A percentile compares a stretch with the other conserved stretches of the same genome.
Conservation (phyloP, 805 yeast species). For the Yarrowia osloensis region DNA sequence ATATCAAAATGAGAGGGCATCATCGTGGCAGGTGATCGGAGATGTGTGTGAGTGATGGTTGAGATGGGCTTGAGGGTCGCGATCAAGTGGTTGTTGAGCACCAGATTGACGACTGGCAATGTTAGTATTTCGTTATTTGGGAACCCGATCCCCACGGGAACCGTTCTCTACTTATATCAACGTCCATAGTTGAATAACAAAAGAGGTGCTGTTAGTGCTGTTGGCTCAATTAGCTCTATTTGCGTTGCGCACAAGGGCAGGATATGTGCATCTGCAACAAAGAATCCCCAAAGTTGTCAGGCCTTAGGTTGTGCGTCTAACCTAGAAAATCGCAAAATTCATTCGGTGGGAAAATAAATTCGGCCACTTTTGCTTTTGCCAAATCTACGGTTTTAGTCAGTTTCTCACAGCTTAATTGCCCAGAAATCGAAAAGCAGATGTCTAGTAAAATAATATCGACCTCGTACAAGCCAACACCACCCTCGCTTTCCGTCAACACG, state of each 20-base stretch:
- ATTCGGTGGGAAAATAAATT: neutral
- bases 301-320: conserved; percentile 13
- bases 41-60: neutral
- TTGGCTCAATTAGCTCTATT: conserved; percentile 18
- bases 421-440: neutral
- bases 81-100: neutral
- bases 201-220: conserved; percentile 21
- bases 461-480: neutral
- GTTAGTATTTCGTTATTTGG: neutral
- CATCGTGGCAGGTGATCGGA: conserved; percentile 11
- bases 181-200: neutral
- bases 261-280: conserved; percentile 15
- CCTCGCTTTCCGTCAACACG: neutral
- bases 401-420: neutral
- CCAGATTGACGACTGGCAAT: neutral
- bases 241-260: conserved; percentile 28
- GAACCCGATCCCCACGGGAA: neutral
- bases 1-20: conserved; percentile 30
- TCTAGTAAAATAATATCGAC: neutral
- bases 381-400: conserved; percentile 2
- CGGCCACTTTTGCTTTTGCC: conserved; percentile 5
- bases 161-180: conserved; percentile 7
- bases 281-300: conserved; percentile 7
- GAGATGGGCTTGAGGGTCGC: neutral
- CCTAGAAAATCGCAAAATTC: conserved; percentile 21